These are phyloP conservation scores for Tephrocybe sp. DNA, from an alignment of 768 basidiomycete species.

Conservation along the genomic window DNA sequence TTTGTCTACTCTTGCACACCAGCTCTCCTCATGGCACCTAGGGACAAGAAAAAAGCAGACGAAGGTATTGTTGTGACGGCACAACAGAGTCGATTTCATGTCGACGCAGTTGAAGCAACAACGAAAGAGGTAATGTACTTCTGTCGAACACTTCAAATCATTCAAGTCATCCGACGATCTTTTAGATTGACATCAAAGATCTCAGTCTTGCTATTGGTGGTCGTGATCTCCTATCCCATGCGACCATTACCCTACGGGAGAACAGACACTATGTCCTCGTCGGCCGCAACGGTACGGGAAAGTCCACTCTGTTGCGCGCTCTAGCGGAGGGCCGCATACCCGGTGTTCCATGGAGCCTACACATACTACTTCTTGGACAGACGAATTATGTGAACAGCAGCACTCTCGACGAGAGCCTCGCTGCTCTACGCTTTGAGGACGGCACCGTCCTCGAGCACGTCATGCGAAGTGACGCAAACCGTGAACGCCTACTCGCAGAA, in stretches of 20 bases:
- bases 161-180: not conserved
- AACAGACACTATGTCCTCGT: constrained; percentile 53
- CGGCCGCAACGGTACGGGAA: constrained; percentile 57
- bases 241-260: constrained; percentile 50
- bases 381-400: constrained; percentile 25
- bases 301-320: constrained; percentile 45
- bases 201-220: constrained; percentile 52
- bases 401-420: constrained; percentile 19
- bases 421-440: constrained; percentile 15
- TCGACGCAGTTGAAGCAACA: constrained; percentile 42
- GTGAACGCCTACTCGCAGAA: constrained; percentile 30
- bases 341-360: constrained; percentile 40
- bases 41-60: constrained; percentile 10
- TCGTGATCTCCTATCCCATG: constrained; percentile 51
- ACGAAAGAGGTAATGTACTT: constrained; percentile 19
- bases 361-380: constrained; percentile 47
- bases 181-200: constrained; percentile 49
- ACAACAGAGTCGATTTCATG: constrained; percentile 50
- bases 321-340: constrained; percentile 46
- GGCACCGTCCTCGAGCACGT: constrained; percentile 38
- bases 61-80: constrained; percentile 37
- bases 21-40: constrained; percentile 19
- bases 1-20: too few species aligned
- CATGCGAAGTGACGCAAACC: constrained; percentile 40
- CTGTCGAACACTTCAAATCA: not conserved